These are phyloP conservation scores for Scheffersomyces ergatensis DNA, from an alignment of 805 yeast species.

Conservation along the genomic window DNA sequence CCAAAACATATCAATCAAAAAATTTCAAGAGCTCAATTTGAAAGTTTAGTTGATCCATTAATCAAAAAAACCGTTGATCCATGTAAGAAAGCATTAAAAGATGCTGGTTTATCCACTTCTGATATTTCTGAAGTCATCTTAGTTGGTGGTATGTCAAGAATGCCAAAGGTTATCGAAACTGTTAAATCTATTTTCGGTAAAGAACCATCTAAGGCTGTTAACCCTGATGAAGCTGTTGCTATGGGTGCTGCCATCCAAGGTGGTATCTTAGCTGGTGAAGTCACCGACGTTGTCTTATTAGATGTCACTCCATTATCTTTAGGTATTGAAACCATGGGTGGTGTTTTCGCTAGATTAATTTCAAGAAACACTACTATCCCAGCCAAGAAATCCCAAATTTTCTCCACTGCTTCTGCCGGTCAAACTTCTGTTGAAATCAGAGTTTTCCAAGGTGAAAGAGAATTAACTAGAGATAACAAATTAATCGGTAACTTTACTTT, in stretches of 20 bases:
- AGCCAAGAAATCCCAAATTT: slow-evolving; percentile 92
- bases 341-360: slow-evolving; percentile 90
- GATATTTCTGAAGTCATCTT: slow-evolving; percentile 78
- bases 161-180: slow-evolving; percentile 82
- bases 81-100: slow-evolving; percentile 78
- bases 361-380: slow-evolving; percentile 96
- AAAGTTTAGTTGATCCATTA: slow-evolving; percentile 63
- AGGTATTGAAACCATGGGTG: slow-evolving; percentile 98
- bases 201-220: slow-evolving; percentile 86
- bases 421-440: slow-evolving; percentile 96
- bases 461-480: slow-evolving; percentile 96
- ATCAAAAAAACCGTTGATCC: slow-evolving; percentile 74
- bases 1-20: slow-evolving; percentile 76
- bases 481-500: slow-evolving; percentile 95
- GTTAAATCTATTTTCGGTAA: slow-evolving; percentile 76
- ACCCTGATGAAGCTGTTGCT: slow-evolving; percentile 94
- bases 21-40: slow-evolving; percentile 66
- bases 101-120: slow-evolving; percentile 64
- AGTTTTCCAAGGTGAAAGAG: slow-evolving; percentile 99
- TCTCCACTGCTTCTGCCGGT: slow-evolving; percentile 95
- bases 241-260: slow-evolving; percentile 98
- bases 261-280: slow-evolving; percentile 93
- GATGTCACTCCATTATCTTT: slow-evolving; percentile 89
- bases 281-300: slow-evolving; percentile 82
- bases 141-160: slow-evolving; percentile 90